Evolutionary conservation across 495 filamentous ascomycete genomes (phyloP).

Genomic region (Aspergillus olivimuriae): DNA sequence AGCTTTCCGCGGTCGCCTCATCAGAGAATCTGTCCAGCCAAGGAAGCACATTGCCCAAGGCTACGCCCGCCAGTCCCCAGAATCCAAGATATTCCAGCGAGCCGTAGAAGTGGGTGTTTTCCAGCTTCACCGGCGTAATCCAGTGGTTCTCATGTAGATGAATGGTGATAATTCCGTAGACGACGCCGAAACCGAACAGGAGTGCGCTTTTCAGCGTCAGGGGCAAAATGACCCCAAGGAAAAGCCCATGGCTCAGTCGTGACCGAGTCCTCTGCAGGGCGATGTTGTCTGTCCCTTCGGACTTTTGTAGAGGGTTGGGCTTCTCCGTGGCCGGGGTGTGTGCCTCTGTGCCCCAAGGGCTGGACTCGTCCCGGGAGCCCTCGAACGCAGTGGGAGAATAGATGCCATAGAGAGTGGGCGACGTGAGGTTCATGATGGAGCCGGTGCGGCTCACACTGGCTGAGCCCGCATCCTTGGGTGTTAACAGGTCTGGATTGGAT

Average conservation of each 20-base stretch:
- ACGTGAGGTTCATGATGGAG: constrained; percentile 81
- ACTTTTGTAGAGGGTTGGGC: constrained; percentile 15
- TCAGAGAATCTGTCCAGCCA: constrained; percentile 72
- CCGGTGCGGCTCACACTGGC: constrained; percentile 53
- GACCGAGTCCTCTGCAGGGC: constrained; percentile 30
- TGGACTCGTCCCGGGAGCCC: constrained; percentile 42
- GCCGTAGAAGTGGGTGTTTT: constrained; percentile 49
- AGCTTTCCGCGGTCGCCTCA: constrained; percentile 16
- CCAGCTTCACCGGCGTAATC: constrained; percentile 57
- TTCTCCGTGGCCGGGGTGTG: constrained; percentile 46
- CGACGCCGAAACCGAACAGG: constrained; percentile 75
- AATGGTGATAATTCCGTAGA: constrained; percentile 81
- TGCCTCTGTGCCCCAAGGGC: constrained; percentile 67
- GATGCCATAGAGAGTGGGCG: constrained; percentile 85
- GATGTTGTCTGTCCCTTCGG: constrained; percentile 20
- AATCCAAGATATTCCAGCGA: constrained; percentile 65
- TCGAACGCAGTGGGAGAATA: constrained; percentile 63
- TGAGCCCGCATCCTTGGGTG: constrained; percentile 25
- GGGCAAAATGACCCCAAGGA: constrained; percentile 40
- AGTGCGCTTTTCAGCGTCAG: constrained; percentile 50
- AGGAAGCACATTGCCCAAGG: constrained; percentile 71
- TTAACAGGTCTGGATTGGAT: constrained; percentile 27
- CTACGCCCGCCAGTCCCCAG: constrained; percentile 78
- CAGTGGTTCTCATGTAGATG: constrained; percentile 67
- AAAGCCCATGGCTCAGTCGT: constrained; percentile 35